Conservation (phyloP, 306 rosid species). For the Vigna reflexopilosa region DNA sequence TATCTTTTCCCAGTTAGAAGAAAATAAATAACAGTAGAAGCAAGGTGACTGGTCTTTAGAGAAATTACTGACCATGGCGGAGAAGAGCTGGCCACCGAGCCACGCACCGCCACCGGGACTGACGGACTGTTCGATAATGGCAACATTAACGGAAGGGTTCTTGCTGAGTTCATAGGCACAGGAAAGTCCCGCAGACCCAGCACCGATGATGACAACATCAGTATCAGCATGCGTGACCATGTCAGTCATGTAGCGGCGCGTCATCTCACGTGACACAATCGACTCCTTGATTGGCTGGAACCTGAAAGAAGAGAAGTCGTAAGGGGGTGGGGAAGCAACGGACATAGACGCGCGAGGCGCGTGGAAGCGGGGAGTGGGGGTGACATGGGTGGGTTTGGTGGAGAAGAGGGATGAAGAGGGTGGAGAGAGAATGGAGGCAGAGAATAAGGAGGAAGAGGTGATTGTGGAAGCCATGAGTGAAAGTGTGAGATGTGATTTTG, state of each 20-base stretch:
- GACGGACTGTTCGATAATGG: conserved; percentile 87
- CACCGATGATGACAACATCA: conserved; percentile 81
- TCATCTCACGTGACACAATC: conserved; percentile 84
- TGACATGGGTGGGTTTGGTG: conserved; percentile 27
- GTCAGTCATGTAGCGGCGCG: conserved; percentile 88
- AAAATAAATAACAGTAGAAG: no score
- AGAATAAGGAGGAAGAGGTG: conserved; percentile 46
- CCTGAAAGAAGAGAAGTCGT: conserved; percentile 39
- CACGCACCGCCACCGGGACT: conserved; percentile 95
- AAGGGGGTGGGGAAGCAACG: conserved; percentile 36
- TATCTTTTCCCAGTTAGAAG: no score
- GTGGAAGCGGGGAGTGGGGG: conserved; percentile 42
- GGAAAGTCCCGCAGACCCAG: conserved; percentile 81
- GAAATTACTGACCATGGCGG: conserved; percentile 65
- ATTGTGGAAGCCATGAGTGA: conserved; percentile 59
- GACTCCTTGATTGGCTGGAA: conserved; percentile 63
- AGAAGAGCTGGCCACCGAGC: conserved; percentile 97
- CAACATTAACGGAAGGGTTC: conserved; percentile 62
- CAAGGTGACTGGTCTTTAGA: no score
- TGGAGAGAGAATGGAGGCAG: conserved; percentile 46
- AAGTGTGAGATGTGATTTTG: no score
- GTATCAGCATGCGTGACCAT: conserved; percentile 91
- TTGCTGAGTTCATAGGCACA: conserved; percentile 93
- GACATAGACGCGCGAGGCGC: conserved; percentile 51
- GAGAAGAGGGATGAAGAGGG: conserved; percentile 48